Evolutionary conservation across 1,139 yeast genomes (phyloP).

Genomic region (Taphrina confusa): DNA sequence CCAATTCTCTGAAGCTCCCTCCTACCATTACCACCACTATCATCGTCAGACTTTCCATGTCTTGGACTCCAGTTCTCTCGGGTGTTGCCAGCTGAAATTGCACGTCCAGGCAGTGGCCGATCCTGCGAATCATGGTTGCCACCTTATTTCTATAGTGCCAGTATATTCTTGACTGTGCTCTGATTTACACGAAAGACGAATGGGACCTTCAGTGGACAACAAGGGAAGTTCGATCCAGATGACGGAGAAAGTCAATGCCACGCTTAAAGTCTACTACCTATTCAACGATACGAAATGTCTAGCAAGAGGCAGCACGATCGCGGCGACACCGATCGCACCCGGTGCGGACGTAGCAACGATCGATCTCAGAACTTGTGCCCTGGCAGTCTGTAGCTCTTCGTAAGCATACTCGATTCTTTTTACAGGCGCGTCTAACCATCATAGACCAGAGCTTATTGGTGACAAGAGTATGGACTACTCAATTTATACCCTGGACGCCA

Average conservation of each 20-base stretch:
- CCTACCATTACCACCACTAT: too few relatives aligned
- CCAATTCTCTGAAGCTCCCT: not conserved
- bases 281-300: constrained; percentile 24
- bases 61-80: too few relatives aligned
- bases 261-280: constrained; percentile 19
- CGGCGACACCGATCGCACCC: constrained; percentile 6
- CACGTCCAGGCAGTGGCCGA: too few relatives aligned
- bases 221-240: too few relatives aligned
- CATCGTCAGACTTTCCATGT: too few relatives aligned
- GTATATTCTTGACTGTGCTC: too few relatives aligned
- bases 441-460: constrained; percentile 24
- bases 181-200: too few relatives aligned
- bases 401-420: not conserved
- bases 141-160: too few relatives aligned
- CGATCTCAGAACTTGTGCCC: constrained; percentile 14
- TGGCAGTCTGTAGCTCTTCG: constrained; percentile 23
- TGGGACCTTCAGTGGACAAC: too few relatives aligned
- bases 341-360: constrained; percentile 23
- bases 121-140: too few relatives aligned
- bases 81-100: too few relatives aligned
- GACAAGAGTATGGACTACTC: constrained; percentile 28
- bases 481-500: constrained; percentile 31
- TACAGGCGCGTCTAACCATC: not conserved
- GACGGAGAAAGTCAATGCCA: constrained; percentile 14
- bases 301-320: constrained; percentile 12